phyloP scores from a whole-genome alignment of 345 rosid genomes.

The Psidium friedrichsthalianum region DNA sequence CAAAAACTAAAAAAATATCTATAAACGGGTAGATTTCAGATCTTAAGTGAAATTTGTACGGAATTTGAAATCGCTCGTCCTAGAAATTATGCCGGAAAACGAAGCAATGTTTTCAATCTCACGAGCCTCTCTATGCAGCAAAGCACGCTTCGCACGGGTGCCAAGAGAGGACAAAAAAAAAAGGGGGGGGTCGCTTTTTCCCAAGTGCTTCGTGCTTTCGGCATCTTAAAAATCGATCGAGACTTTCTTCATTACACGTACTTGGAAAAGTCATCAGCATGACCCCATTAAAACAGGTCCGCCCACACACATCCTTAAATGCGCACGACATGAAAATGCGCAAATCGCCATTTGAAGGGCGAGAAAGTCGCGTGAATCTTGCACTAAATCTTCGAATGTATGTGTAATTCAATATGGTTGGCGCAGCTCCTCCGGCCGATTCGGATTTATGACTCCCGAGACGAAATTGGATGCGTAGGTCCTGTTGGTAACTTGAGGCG shows the following conservation, averaged over 20 bases:
- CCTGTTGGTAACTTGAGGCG: not conserved
- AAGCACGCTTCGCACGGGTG: not conserved
- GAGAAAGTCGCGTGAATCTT: not conserved
- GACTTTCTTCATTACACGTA: not conserved
- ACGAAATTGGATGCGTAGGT: not conserved
- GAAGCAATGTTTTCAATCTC: not conserved
- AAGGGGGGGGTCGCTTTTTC: not conserved
- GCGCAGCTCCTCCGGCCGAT: not conserved
- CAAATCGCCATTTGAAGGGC: not conserved
- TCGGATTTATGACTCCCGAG: not conserved
- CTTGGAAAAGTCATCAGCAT: rapidly evolving
- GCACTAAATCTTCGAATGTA: not conserved
- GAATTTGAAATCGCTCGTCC: too few relatives aligned
- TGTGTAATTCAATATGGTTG: not conserved
- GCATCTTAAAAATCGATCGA: not conserved
- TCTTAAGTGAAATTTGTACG: too few relatives aligned
- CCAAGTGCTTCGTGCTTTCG: not conserved
- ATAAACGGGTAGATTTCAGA: too few relatives aligned
- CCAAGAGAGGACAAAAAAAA: not conserved
- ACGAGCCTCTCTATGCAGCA: not conserved
- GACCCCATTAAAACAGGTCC: rapidly evolving
- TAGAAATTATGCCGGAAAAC: not conserved
- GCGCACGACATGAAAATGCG: not conserved
- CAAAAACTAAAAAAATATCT: too few relatives aligned
- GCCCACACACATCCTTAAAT: not conserved